A percentile compares a stretch with the other conserved stretches of the same genome.
Evolutionary conservation across 306 rosid genomes (phyloP).

Genomic region (Cajanus cajan): DNA sequence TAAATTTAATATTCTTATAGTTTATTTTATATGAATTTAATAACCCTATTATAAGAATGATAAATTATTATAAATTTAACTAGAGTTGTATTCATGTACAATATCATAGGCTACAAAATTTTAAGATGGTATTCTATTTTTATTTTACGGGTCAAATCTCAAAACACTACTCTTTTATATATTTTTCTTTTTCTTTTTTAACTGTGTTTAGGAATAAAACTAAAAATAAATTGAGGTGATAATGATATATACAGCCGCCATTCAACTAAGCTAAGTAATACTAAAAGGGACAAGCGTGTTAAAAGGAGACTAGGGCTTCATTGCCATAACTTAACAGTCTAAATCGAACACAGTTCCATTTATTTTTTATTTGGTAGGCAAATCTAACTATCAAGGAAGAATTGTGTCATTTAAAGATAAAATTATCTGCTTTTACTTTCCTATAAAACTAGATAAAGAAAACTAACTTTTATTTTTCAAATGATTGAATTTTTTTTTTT

Average conservation of each 20-base stretch:
- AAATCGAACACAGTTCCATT: slow-evolving; percentile 1
- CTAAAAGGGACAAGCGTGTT: background rate
- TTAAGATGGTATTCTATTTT: background rate
- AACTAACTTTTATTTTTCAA: background rate
- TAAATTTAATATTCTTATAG: too few species aligned
- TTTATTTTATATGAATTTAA: background rate
- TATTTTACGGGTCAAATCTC: background rate
- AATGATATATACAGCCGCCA: background rate
- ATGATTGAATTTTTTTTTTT: background rate
- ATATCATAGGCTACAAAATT: background rate
- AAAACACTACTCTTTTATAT: background rate
- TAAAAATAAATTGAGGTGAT: background rate
- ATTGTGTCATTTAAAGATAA: slow-evolving; percentile 5
- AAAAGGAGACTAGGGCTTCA: background rate
- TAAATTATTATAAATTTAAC: background rate
- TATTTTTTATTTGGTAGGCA: slow-evolving; percentile 8
- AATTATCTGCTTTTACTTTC: background rate
- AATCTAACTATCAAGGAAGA: background rate
- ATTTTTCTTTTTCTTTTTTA: background rate
- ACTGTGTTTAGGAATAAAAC: background rate
- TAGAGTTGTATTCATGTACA: background rate
- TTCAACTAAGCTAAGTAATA: background rate
- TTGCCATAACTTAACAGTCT: slow-evolving; percentile 35
- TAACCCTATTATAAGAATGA: background rate
- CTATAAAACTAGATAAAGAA: background rate